phyloP scores from a whole-genome alignment of 2,329 filamentous ascomycete genomes.

The Diaporthe caulivora region DNA sequence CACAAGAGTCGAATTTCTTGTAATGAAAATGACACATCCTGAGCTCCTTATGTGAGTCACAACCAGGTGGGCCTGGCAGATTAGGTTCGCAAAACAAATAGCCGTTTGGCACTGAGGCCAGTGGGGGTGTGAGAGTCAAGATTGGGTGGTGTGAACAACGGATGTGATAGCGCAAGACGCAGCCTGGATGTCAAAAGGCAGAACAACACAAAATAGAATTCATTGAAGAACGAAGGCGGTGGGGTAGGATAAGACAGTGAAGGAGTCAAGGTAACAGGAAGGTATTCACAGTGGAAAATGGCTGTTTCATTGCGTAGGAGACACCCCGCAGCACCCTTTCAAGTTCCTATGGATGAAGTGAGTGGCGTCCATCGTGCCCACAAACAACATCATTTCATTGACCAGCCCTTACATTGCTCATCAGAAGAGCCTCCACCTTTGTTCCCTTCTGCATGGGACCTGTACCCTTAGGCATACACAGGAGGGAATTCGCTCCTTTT shows the following conservation, averaged over 20 bases:
- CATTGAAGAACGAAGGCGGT: background rate
- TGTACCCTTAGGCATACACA: constrained; percentile 78
- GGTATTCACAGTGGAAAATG: background rate
- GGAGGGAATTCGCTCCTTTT: constrained; percentile 86
- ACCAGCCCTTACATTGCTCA: constrained; percentile 64
- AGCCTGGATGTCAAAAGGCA: background rate
- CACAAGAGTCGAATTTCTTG: constrained; percentile 34
- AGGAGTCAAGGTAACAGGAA: background rate
- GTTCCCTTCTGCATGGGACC: constrained; percentile 76
- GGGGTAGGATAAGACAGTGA: background rate
- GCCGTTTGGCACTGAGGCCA: background rate
- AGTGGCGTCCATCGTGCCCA: background rate
- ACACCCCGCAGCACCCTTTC: background rate
- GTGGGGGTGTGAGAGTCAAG: background rate
- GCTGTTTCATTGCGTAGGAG: background rate
- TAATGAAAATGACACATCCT: constrained; percentile 39
- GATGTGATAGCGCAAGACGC: background rate
- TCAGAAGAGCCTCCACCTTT: constrained; percentile 82
- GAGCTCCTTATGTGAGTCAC: background rate
- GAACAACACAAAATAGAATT: background rate
- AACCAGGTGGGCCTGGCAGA: no score
- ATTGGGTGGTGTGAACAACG: background rate
- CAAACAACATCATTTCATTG: constrained; percentile 32
- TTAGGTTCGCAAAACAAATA: background rate
- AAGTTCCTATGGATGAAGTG: background rate